Percentiles rank a stretch among this genome's conserved stretches.
phyloP scores from a whole-genome alignment of 164 flowering plant genomes.

The Cinnamomum micranthum region DNA sequence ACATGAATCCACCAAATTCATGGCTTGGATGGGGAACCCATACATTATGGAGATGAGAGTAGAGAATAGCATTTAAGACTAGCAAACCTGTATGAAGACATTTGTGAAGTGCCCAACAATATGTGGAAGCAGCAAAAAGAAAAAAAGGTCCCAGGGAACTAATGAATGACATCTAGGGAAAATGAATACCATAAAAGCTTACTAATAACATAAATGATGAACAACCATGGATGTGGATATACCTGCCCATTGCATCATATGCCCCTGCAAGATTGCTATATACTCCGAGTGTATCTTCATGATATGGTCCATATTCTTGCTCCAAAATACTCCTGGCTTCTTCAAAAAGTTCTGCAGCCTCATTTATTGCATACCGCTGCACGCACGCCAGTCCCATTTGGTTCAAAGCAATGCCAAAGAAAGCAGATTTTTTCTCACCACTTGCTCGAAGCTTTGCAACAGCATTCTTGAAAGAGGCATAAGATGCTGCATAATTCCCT shows the following conservation, averaged over 20 bases:
- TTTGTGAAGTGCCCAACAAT: background rate
- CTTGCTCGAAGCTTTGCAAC: slow-evolving; percentile 67
- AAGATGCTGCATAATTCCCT: slow-evolving; percentile 73
- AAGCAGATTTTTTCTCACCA: slow-evolving; percentile 88
- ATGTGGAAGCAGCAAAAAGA: background rate
- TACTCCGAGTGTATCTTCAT: slow-evolving; percentile 91
- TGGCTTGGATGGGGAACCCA: background rate
- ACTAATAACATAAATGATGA: background rate
- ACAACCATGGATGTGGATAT: slow-evolving; percentile 10
- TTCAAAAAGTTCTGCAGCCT: slow-evolving; percentile 84
- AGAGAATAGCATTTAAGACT: background rate
- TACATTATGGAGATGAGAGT: background rate
- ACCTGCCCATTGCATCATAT: slow-evolving; percentile 98
- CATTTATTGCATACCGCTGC: slow-evolving; percentile 67
- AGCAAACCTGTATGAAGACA: background rate
- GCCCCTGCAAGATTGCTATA: slow-evolving; percentile 96
- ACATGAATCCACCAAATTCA: background rate
- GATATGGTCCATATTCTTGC: slow-evolving; percentile 83
- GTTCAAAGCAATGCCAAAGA: slow-evolving; percentile 87
- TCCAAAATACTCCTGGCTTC: slow-evolving; percentile 77
- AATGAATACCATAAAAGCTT: background rate
- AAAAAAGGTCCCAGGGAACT: background rate
- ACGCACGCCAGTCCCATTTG: slow-evolving; percentile 97
- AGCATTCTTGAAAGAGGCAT: slow-evolving; percentile 57
- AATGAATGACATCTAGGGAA: background rate